Base-by-base conservation (phyloP, 2,329 filamentous ascomycete genomes). In the Diatrype stigma region DNA sequence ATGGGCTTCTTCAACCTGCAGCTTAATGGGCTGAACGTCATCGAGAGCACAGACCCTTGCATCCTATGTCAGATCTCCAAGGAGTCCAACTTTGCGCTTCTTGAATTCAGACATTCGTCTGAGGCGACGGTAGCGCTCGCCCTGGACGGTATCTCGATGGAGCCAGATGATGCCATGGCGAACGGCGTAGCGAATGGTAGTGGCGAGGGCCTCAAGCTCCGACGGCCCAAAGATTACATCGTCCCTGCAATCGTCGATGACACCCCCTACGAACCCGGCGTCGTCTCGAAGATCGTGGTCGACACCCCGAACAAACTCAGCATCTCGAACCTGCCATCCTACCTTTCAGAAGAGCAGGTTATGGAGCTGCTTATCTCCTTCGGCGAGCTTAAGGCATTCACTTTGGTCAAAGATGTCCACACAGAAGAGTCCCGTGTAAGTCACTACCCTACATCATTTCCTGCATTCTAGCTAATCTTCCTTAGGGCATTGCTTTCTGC, bases 301-400 rank as follows among this genome's bases (percentile, higher is more conserved):
- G 94, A 99, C 67, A 95, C 90, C 3, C 87, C 91, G 17, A 91
- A 96, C 77, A 99, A 99, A 76, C 87, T 99, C 59, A 90, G 90
- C 70, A 86, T 99, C 59, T 84, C 89, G 46, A 95, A 96, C 65
- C 87, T 99, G 50, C 92, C 94, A 0, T 72, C 81, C 1, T 96
- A 94, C 68, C 84, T 99, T 45, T 87, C 84, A 2, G 94, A 97
- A 51, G 91, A 96, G 51, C 91, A 96, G 62, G 89, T 97, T 7
- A 88, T 86, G 38, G 94, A 97, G 73, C 81, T 99, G 19, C 77
- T 99, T 6, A 86, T 88, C 28, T 87, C 91, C 0, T 97, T 99
- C 70, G 94, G 94, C 56, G 89, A 93, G 67, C 82, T 97, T 44
- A 96, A 96, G 69, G 87, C 91, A 0, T 96, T 97, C 67, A 79